These are phyloP conservation scores for Pseudocercospora musae DNA, from an alignment of 2,329 filamentous ascomycete genomes.

Conservation along the genomic window DNA sequence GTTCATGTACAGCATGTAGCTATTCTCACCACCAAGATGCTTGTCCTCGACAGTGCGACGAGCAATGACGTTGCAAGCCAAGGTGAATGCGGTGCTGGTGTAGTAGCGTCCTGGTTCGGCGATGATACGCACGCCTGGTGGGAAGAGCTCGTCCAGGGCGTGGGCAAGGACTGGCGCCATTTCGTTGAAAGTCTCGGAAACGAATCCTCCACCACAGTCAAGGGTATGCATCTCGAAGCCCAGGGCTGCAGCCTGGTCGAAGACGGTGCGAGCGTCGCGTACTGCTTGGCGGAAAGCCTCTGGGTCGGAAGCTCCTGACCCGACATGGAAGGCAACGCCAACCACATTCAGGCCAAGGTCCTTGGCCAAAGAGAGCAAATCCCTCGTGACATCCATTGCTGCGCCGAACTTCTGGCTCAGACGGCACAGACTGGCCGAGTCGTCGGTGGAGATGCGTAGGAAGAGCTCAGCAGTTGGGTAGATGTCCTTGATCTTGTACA, in stretches of 20 bases:
- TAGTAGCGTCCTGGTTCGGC: constrained; percentile 97
- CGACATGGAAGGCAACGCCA: constrained; percentile 96
- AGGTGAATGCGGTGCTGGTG: constrained; percentile 85
- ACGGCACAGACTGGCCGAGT: constrained; percentile 89
- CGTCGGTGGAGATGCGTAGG: constrained; percentile 92
- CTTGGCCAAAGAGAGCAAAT: constrained; percentile 75
- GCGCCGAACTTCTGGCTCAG: constrained; percentile 98
- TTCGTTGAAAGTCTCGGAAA: constrained; percentile 81
- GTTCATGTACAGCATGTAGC: constrained; percentile 97
- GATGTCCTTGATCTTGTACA: constrained; percentile 94
- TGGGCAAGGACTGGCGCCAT: constrained; percentile 79
- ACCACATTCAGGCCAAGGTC: constrained; percentile 84
- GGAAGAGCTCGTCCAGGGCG: constrained; percentile 86
- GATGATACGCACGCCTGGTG: constrained; percentile 77
- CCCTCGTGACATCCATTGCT: constrained; percentile 73
- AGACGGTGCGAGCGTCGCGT: constrained; percentile 80
- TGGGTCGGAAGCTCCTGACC: constrained; percentile 94
- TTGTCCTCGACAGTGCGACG: constrained; percentile 82
- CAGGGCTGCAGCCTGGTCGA: constrained; percentile 73
- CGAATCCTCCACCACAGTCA: constrained; percentile 93
- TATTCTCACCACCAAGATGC: constrained; percentile 53
- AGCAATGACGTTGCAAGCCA: constrained; percentile 94
- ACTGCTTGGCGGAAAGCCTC: constrained; percentile 87
- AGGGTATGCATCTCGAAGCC: constrained; percentile 83
- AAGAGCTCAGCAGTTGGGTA: constrained; percentile 87